Evolutionary conservation across 2,329 filamentous ascomycete genomes (phyloP).

Genomic region (Fusarium albidum): DNA sequence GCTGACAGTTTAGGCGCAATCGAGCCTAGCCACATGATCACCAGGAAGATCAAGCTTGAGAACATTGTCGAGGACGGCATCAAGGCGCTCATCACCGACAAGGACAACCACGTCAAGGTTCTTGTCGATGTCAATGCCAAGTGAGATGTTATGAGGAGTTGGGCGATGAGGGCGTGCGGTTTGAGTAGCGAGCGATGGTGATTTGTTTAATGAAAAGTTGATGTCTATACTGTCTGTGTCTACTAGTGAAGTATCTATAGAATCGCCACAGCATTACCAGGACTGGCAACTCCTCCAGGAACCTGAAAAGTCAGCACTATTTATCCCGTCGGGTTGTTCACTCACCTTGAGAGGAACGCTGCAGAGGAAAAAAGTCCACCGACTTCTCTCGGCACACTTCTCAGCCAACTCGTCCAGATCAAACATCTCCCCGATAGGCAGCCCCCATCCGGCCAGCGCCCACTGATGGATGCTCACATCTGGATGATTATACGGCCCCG

Average conservation of each 20-base stretch:
- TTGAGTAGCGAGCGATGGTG: no score
- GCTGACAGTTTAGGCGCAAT: slow-evolving; percentile 51
- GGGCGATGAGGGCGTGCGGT: no score
- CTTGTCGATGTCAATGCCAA: slow-evolving; percentile 55
- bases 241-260: no score
- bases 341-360: neutral
- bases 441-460: neutral
- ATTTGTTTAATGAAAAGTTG: no score
- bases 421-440: neutral
- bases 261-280: neutral
- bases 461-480: neutral
- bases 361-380: neutral
- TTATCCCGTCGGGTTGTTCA: neutral
- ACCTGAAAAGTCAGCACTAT: neutral
- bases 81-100: slow-evolving; percentile 63
- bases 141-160: neutral
- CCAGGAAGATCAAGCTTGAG: slow-evolving; percentile 62
- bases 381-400: neutral
- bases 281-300: neutral
- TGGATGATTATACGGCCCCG: neutral
- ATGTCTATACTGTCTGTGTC: no score
- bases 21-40: slow-evolving; percentile 67
- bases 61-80: slow-evolving; percentile 66
- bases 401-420: neutral
- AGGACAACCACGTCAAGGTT: slow-evolving; percentile 70